Evolutionary conservation across 116 monocot genomes (phyloP), one percentile per base, ranked within the genome.

Genomic region (Trichopus zeylanicus): DNA sequence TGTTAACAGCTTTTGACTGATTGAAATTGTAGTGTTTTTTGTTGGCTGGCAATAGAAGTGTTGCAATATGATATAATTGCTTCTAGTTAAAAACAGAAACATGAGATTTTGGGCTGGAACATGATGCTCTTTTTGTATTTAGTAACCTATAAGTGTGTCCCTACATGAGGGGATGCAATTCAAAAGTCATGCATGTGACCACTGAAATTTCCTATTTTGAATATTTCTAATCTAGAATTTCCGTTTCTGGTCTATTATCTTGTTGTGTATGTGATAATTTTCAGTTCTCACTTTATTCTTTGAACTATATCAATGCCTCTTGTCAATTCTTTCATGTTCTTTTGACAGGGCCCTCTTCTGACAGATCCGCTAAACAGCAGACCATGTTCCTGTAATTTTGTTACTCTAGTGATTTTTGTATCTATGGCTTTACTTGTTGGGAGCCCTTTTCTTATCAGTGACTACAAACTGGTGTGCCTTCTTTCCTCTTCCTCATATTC

Each of bases 391-490:
- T 47, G 60, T 46, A 60, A 37, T 24, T 4, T 39, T 26, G 37
- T 60, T 15, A 38, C 42, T 26, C 19, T 42, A 4, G 22, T 27
- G 3, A 28, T 46, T 25, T 27, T 60, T 26, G 2, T 60, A 3
- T 60, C 19, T 46, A 25, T 38, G 24, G 38, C 27, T 26, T 37
- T 60, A 27, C 23, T 60, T 46, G 18, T 46, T 27, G 60, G 60
- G 26, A 46, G 38, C 37, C 42, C 46, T 22, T 60, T 38, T 27
- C 42, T 60, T 46, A 15, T 39, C 9, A 60, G 37, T 46, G 42
- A 60, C 27, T 60, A 60, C 27, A 60, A 60, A 13, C 60, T 46
- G 37, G 60, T 60, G 24, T 16, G 13, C 26, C 25, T 33, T 35
- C 0, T 24, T 59, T 12, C 35, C 22, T 20, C 12, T 28, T 28